Evolutionary conservation across 2,329 filamentous ascomycete species (phyloP).

Genomic region (Biscogniauxia marginata): DNA sequence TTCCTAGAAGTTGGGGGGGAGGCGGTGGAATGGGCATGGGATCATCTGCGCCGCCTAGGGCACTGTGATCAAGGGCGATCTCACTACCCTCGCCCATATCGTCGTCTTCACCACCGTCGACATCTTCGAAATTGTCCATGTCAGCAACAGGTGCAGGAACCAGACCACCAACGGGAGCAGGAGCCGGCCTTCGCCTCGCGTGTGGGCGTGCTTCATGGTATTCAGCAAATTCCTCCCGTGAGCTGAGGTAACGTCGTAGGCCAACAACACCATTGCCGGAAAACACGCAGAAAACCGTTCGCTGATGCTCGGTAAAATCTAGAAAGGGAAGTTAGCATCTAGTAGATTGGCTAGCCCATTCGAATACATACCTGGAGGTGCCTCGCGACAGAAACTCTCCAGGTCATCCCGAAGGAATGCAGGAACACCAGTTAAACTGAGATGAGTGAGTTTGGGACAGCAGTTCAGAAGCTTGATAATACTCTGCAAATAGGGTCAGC

Average conservation of each 20-base stretch:
- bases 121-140: conserved; percentile 31
- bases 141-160: conserved; percentile 15
- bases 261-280: conserved; percentile 79
- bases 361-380: conserved; percentile 63
- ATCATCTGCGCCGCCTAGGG: conserved; percentile 7
- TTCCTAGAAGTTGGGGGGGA: conserved; percentile 11
- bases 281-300: conserved; percentile 96
- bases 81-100: conserved; percentile 37
- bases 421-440: conserved; percentile 90
- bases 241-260: conserved; percentile 77
- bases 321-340: conserved; percentile 25
- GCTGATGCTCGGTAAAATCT: conserved; percentile 95
- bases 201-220: conserved; percentile 21
- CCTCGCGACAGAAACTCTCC: conserved; percentile 79
- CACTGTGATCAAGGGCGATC: conserved; percentile 27
- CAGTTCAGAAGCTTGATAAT: conserved; percentile 87
- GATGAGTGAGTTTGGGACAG: conserved; percentile 87
- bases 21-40: conserved; percentile 23
- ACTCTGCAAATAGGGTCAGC: conserved; percentile 55
- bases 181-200: conserved; percentile 12
- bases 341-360: not conserved
- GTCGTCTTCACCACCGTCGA: conserved; percentile 32
- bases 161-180: conserved; percentile 8
- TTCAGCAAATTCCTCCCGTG: conserved; percentile 45
- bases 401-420: conserved; percentile 86